A percentile compares a stretch with the other conserved stretches of the same genome.
These are phyloP conservation scores for Spatholobus suberectus DNA, from an alignment of 306 rosid species.

Conservation along the genomic window DNA sequence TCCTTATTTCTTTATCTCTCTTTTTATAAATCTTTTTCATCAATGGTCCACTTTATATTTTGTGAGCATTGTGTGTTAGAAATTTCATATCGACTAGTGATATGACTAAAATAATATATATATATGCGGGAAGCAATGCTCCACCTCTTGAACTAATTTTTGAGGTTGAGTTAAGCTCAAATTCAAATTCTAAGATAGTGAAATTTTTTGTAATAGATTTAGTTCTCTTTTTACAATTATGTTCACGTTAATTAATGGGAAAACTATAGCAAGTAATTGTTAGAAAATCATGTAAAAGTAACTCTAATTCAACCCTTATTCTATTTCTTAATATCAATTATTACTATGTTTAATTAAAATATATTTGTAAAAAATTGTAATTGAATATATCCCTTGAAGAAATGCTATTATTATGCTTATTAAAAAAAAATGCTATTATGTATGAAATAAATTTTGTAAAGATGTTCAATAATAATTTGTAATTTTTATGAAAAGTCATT, in stretches of 20 bases:
- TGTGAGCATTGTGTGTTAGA: background rate
- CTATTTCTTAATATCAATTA: background rate
- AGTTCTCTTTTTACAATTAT: background rate
- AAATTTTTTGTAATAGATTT: background rate
- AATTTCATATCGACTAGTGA: too few species aligned
- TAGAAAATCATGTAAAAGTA: slow-evolving; percentile 4
- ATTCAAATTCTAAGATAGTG: too few species aligned
- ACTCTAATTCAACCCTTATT: background rate
- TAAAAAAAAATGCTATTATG: too few species aligned
- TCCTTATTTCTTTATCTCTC: background rate
- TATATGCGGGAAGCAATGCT: too few species aligned
- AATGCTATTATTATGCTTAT: too few species aligned
- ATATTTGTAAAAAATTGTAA: background rate
- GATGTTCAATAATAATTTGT: too few species aligned
- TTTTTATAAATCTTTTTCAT: background rate
- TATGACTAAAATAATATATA: too few species aligned
- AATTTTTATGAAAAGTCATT: too few species aligned
- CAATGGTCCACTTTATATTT: background rate
- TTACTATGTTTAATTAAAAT: background rate
- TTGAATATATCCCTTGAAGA: background rate
- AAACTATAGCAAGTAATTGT: background rate
- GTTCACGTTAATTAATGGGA: background rate
- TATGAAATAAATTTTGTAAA: too few species aligned
- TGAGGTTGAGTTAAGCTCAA: too few species aligned
- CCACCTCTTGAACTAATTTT: too few species aligned